phyloP scores from a whole-genome alignment of 345 rosid genomes.

The Gossypium thurberi region DNA sequence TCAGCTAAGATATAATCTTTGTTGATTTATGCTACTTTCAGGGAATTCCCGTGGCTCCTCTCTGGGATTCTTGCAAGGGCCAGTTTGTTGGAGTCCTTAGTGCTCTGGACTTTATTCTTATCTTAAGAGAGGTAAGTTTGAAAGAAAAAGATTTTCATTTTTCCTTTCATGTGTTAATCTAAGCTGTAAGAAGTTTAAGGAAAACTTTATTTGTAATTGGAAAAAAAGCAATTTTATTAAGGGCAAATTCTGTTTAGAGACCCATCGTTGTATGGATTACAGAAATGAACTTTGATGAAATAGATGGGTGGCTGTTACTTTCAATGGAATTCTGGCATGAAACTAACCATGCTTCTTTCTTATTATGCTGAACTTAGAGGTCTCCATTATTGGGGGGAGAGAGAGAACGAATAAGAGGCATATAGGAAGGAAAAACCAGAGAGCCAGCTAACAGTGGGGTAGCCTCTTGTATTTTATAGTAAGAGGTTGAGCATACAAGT shows the following conservation, averaged over 20 bases:
- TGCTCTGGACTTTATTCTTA: conserved; percentile 75
- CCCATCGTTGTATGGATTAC: neutral
- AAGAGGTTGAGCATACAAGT: neutral
- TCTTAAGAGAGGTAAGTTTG: conserved; percentile 60
- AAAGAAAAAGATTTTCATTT: neutral
- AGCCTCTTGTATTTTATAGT: neutral
- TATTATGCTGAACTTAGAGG: neutral
- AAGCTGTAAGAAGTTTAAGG: neutral
- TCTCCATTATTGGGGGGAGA: neutral
- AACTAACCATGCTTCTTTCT: neutral
- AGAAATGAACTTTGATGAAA: neutral
- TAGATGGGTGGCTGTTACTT: neutral
- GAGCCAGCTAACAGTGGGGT: neutral
- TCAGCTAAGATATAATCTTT: conserved; percentile 4
- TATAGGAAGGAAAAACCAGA: neutral
- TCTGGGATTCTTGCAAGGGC: conserved; percentile 62
- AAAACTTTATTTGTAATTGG: neutral
- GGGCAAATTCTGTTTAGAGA: neutral
- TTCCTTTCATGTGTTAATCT: neutral
- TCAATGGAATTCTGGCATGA: neutral
- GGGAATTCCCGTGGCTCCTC: conserved; percentile 84
- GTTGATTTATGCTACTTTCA: conserved; percentile 31
- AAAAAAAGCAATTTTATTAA: neutral
- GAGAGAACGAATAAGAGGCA: neutral
- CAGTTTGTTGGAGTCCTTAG: conserved; percentile 80